Evolutionary conservation across 2,329 filamentous ascomycete species (phyloP), one percentile per base, ranked within the genome.

Genomic region (Madurella mycetomatis): DNA sequence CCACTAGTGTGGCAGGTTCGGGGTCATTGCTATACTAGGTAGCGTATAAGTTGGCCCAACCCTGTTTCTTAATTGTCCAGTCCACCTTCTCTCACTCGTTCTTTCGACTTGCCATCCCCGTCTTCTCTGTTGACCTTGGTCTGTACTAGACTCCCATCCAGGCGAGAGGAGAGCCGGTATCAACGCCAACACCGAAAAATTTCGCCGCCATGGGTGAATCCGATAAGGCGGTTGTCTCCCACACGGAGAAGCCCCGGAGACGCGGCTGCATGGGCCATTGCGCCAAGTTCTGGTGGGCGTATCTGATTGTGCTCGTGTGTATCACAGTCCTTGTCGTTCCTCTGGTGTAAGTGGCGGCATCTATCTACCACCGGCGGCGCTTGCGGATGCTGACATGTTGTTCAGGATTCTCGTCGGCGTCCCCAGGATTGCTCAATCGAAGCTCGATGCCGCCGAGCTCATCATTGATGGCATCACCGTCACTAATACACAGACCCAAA

Each of bases 231-330:
- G 65, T 67, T 45, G 60, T 68, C 53, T 61, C 64, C 25, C 69
- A 73, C 66, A 63, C 64, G 40, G 73, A 77, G 63, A 64, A 62
- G 57, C 60, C 64, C 49, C 74, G 73, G 66, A 72, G 69, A 59
- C 69, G 72, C 55, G 66, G 67, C 31, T 70, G 72, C 60, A 69
- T 70, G 52, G 70, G 73, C 45, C 79, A 83, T 65, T 78, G 76
- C 66, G 75, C 69, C 64, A 75, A 72, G 61, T 84, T 79, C 62
- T 86, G 83, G 84, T 86, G 83, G 83, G 63, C 76, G 58, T 76
- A 84, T 62, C 66, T 85, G 55, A 70, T 86, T 54, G 65, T 74
- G 15, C 66, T 82, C 49, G 64, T 78, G 53, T 60, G 75, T 56
- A 68, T 83, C 43, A 66, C 78, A 42, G 73, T 83, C 34, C 68